Evolutionary conservation across 495 filamentous ascomycete species (phyloP).

Genomic region (Aspergillus bridgeri): DNA sequence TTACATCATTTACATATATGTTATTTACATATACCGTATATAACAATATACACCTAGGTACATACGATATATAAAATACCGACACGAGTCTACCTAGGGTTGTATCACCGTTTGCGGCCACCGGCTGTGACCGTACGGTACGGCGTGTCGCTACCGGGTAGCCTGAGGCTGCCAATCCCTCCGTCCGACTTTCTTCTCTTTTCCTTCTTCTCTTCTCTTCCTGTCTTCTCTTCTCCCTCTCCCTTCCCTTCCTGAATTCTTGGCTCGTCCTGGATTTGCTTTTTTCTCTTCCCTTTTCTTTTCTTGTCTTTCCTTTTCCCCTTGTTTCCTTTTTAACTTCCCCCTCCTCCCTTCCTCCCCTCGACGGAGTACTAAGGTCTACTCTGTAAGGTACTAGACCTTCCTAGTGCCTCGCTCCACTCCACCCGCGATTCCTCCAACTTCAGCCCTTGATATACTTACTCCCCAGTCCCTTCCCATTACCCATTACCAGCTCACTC

Average conservation of each 20-base stretch:
- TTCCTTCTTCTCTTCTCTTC: neutral
- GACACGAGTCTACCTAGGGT: no score
- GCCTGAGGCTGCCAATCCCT: slow-evolving; percentile 3
- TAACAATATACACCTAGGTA: no score
- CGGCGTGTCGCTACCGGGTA: slow-evolving; percentile 10
- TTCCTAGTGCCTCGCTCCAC: neutral
- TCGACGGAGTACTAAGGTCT: no score
- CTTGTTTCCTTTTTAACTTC: neutral
- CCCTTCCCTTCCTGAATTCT: neutral
- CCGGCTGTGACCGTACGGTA: slow-evolving; percentile 5
- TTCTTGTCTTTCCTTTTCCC: neutral
- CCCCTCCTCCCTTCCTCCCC: neutral
- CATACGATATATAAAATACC: no score
- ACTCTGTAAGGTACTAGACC: no score
- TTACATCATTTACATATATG: no score
- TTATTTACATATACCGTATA: no score
- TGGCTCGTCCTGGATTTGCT: neutral
- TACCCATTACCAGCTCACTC: no score
- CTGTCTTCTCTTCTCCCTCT: neutral
- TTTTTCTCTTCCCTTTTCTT: neutral
- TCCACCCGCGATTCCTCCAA: neutral
- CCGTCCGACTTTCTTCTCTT: neutral
- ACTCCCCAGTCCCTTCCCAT: neutral
- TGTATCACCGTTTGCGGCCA: slow-evolving; percentile 1
- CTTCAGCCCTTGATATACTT: neutral